A percentile compares a stretch with the other conserved stretches of the same genome.
Conservation (phyloP, 768 basidiomycete species). For the Kwoniella mangroviensis region DNA sequence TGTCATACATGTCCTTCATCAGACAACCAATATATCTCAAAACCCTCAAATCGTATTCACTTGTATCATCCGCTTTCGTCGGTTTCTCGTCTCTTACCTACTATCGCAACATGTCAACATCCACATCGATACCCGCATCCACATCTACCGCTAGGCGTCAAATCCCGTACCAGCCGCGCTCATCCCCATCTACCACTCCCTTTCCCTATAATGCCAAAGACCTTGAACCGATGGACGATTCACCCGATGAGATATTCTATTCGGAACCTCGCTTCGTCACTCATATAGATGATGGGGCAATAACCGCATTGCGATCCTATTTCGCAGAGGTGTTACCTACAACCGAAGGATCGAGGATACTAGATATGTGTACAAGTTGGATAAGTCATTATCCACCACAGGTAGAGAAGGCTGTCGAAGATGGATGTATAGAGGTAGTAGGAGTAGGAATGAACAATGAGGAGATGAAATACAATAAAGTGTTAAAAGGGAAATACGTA, state of each 20-base stretch:
- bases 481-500: constrained; percentile 1
- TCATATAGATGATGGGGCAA: constrained; percentile 4
- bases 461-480: background rate
- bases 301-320: background rate
- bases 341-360: background rate
- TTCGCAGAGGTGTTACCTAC: constrained; percentile 4
- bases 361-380: constrained; percentile 16
- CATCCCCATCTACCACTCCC: background rate
- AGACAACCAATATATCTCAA: background rate
- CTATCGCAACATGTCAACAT: background rate
- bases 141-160: background rate
- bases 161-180: background rate
- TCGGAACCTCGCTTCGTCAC: constrained; percentile 4
- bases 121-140: too few species aligned
- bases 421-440: background rate
- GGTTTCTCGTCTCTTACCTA: background rate
- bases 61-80: background rate
- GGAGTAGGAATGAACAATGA: constrained; percentile 5
- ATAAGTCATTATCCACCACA: background rate
- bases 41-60: background rate
- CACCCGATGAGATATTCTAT: background rate
- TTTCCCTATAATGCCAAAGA: constrained; percentile 6
- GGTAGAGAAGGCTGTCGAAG: background rate
- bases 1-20: background rate
- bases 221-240: background rate